Conservation (phyloP, 2,329 filamentous ascomycete genomes). For the Amylocarpus encephaloides region DNA sequence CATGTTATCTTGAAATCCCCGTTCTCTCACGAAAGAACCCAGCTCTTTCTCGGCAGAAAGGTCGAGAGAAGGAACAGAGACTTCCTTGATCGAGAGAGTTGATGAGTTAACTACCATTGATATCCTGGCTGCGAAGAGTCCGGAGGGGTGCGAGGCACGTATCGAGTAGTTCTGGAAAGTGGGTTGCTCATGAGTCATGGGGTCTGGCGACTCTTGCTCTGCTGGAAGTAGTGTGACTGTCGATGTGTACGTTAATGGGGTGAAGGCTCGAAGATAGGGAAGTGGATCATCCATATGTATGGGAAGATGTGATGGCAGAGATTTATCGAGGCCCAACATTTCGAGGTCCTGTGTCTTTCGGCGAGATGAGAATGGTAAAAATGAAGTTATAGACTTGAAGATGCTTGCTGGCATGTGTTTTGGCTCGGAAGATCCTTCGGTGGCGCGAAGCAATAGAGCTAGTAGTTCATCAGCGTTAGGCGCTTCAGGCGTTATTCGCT, state of each 20-base stretch:
- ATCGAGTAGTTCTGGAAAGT: slow-evolving; percentile 51
- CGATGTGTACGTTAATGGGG: slow-evolving; percentile 56
- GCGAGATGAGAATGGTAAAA: slow-evolving; percentile 28
- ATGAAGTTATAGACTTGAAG: slow-evolving; percentile 27
- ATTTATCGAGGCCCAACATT: slow-evolving; percentile 33
- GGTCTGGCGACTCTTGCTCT: slow-evolving; percentile 18
- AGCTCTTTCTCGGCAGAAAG: slow-evolving; percentile 54
- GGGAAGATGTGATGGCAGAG: slow-evolving; percentile 54
- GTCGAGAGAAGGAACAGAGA: slow-evolving; percentile 51
- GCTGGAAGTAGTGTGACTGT: slow-evolving; percentile 41
- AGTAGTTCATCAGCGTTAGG: slow-evolving; percentile 34
- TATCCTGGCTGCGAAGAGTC: slow-evolving; percentile 52
- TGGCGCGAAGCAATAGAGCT: slow-evolving; percentile 24
- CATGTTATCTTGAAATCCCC: slow-evolving; percentile 38
- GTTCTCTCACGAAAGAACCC: slow-evolving; percentile 38
- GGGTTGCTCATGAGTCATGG: slow-evolving; percentile 14
- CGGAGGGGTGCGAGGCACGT: slow-evolving; percentile 38
- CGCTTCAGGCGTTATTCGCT: slow-evolving; percentile 36
- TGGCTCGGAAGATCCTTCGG: slow-evolving; percentile 10
- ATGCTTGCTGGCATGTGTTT: slow-evolving; percentile 21
- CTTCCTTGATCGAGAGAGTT: slow-evolving; percentile 43
- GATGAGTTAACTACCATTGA: slow-evolving; percentile 53
- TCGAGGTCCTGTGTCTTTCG: slow-evolving; percentile 22
- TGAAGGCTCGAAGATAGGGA: slow-evolving; percentile 66
- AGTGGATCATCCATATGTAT: slow-evolving; percentile 59